These are phyloP conservation scores for Leccinum cinnamomeum DNA, from an alignment of 1,284 basidiomycete genomes.

Conservation along the genomic window DNA sequence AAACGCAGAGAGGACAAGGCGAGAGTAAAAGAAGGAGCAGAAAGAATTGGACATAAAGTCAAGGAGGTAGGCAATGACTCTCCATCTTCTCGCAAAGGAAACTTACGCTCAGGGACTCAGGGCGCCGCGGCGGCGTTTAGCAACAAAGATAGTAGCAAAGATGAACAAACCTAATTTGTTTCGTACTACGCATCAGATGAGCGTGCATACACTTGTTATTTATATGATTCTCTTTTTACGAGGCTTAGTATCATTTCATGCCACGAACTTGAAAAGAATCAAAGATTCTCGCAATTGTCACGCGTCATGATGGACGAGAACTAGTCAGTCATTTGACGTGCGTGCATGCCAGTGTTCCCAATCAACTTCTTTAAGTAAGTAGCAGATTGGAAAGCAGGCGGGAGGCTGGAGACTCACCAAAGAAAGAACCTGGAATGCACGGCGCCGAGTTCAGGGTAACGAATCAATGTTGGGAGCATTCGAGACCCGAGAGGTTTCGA, in stretches of 20 bases:
- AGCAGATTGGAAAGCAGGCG: not conserved
- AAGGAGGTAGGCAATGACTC: slow-evolving; percentile 41
- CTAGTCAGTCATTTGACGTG: not conserved
- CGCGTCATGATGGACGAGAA: no score
- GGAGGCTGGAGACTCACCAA: not conserved
- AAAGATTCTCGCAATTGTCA: not conserved
- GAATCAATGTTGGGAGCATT: not conserved
- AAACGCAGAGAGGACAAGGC: slow-evolving; percentile 39
- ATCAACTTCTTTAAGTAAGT: not conserved
- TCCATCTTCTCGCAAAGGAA: not conserved
- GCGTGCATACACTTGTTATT: not conserved
- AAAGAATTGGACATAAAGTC: slow-evolving; percentile 27
- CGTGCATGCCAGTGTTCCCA: not conserved
- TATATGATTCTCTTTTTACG: no score
- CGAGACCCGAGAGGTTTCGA: not conserved
- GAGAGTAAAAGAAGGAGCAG: slow-evolving; percentile 35
- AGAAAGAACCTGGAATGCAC: not conserved
- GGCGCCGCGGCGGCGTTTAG: slow-evolving; percentile 39
- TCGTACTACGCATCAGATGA: not conserved
- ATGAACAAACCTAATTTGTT: slow-evolving; percentile 34
- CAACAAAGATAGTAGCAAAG: slow-evolving; percentile 45
- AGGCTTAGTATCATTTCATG: no score
- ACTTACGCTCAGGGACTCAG: slow-evolving; percentile 22
- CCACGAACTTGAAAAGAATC: not conserved
- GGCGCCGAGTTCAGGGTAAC: not conserved